phyloP scores from a whole-genome alignment of 2,329 filamentous ascomycete genomes.

The Apiospora aurea region DNA sequence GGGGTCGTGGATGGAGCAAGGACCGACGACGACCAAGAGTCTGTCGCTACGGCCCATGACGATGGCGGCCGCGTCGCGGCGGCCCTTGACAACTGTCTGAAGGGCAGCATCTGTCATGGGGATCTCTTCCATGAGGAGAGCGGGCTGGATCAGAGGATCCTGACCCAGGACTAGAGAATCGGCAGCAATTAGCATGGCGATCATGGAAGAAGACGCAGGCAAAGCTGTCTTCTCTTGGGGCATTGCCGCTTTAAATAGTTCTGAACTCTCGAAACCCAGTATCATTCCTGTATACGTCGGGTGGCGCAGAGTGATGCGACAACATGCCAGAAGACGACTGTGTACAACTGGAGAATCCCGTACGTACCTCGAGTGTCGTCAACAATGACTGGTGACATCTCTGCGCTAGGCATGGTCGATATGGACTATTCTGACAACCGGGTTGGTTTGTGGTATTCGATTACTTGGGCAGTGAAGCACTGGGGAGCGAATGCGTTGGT shows the following conservation, averaged over 20 bases:
- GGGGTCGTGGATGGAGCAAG: conserved; percentile 97
- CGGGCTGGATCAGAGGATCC: conserved; percentile 90
- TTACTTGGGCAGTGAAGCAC: neutral
- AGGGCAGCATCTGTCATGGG: conserved; percentile 70
- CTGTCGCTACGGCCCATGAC: conserved; percentile 83
- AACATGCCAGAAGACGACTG: neutral
- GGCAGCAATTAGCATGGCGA: conserved; percentile 38
- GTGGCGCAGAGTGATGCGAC: neutral
- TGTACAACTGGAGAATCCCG: neutral
- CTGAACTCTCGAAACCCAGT: neutral
- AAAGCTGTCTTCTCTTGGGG: neutral
- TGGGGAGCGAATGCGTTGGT: neutral
- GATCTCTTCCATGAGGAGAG: conserved; percentile 85
- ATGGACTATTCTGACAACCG: conserved; percentile 4
- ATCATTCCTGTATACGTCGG: neutral
- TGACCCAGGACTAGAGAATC: conserved; percentile 78
- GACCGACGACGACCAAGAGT: conserved; percentile 91
- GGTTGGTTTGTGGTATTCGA: neutral
- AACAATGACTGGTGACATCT: conserved; percentile 42
- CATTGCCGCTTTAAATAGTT: neutral
- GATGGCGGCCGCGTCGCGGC: conserved; percentile 73
- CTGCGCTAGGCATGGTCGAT: conserved; percentile 44
- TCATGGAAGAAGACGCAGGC: neutral
- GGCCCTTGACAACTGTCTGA: conserved; percentile 74
- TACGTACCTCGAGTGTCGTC: conserved; percentile 49